phyloP scores from a whole-genome alignment of 2,329 filamentous ascomycete species.

The Aspergillus chevalieri region DNA sequence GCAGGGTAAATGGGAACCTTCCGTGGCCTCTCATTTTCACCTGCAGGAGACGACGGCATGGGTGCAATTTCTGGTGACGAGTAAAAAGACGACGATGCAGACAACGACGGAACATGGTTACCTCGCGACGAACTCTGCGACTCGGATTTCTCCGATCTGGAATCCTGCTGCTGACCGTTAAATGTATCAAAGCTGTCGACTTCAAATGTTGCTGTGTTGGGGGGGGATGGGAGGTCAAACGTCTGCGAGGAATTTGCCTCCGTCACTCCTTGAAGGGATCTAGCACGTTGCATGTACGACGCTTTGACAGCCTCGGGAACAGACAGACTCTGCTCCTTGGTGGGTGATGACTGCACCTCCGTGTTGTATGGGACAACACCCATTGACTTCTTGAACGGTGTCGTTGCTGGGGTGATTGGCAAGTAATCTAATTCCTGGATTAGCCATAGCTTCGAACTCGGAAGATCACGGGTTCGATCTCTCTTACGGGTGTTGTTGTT shows the following conservation, averaged over 20 bases:
- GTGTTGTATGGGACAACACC: conserved; percentile 33
- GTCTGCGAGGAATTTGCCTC: conserved; percentile 31
- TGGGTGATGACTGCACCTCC: conserved; percentile 35
- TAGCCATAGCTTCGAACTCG: conserved; percentile 7
- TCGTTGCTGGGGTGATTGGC: conserved; percentile 63
- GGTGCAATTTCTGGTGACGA: conserved; percentile 50
- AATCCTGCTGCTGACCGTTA: conserved; percentile 49
- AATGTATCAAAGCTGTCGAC: conserved; percentile 45
- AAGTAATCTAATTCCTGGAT: conserved; percentile 48
- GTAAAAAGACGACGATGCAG: conserved; percentile 46
- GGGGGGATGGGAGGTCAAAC: conserved; percentile 50
- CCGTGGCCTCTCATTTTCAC: conserved; percentile 17
- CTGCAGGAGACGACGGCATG: conserved; percentile 23
- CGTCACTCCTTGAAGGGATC: conserved; percentile 42
- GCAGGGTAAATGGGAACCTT: conserved; percentile 27
- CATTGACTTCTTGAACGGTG: conserved; percentile 45
- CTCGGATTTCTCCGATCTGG: conserved; percentile 22
- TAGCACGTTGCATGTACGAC: conserved; percentile 40
- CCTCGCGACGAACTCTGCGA: conserved; percentile 32
- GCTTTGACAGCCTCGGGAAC: conserved; percentile 28
- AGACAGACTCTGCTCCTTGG: conserved; percentile 30
- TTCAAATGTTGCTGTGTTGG: conserved; percentile 46
- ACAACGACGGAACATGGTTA: conserved; percentile 32
- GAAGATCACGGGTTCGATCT: background rate
- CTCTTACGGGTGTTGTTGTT: conserved; percentile 56